Conservation (phyloP, 208 protist genomes). For the Phytomonas francai region DNA sequence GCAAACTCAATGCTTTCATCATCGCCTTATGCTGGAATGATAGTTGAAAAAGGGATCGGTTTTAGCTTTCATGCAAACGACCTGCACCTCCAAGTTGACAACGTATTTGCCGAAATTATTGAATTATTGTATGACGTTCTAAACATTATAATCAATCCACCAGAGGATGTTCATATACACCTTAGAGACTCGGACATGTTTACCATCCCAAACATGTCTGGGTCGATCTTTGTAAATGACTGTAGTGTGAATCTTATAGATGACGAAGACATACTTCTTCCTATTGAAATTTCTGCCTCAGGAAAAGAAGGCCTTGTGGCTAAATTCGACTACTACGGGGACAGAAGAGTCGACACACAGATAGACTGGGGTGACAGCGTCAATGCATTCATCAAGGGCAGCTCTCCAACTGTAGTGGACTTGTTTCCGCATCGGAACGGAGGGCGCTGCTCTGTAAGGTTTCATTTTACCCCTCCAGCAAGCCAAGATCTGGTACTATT, state of each 20-base stretch:
- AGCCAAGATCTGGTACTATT: conserved; percentile 33
- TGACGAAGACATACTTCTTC: not conserved
- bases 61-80: conserved; percentile 30
- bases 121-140: conserved; percentile 40
- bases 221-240: conserved; percentile 3
- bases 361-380: conserved; percentile 26
- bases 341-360: conserved; percentile 45
- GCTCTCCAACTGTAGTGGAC: conserved; percentile 2
- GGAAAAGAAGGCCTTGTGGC: conserved; percentile 20
- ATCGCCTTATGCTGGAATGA: conserved; percentile 36
- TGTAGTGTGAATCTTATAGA: conserved; percentile 8
- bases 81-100: conserved; percentile 24
- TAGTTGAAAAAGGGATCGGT: conserved; percentile 35
- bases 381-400: conserved; percentile 22
- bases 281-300: conserved; percentile 5
- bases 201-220: conserved; percentile 30
- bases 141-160: conserved; percentile 26
- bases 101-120: conserved; percentile 20
- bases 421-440: conserved; percentile 6
- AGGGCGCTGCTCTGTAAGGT: not conserved
- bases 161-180: conserved; percentile 48
- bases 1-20: conserved; percentile 22
- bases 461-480: conserved; percentile 15
- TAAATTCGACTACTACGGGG: conserved; percentile 29
- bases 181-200: conserved; percentile 24